Conservation (phyloP, 805 yeast species). For the Crinitomyces ghanaensis region DNA sequence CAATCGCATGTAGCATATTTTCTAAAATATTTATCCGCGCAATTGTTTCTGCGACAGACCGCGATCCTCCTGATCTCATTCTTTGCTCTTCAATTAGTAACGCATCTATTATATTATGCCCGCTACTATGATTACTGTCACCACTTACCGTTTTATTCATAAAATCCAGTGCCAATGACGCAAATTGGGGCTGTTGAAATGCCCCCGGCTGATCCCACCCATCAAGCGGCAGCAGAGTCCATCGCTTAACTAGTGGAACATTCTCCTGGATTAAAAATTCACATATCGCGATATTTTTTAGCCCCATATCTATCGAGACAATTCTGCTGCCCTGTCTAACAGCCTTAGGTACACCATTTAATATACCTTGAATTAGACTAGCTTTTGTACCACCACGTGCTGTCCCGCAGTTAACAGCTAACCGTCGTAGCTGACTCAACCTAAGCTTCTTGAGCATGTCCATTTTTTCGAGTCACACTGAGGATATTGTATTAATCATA, state of each 20-base stretch:
- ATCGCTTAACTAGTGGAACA: constrained; percentile 6
- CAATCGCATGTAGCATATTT: constrained; percentile 32
- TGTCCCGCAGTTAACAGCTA: constrained; percentile 15
- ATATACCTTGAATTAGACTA: constrained; percentile 7
- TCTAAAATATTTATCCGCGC: constrained; percentile 45
- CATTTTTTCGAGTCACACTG: no score
- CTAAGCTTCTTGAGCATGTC: constrained; percentile 4
- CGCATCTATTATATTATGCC: constrained; percentile 31
- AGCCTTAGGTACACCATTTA: constrained; percentile 3
- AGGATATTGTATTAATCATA: no score
- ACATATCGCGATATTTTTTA: constrained; percentile 24
- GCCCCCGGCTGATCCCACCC: constrained; percentile 7
- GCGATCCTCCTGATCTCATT: constrained; percentile 37
- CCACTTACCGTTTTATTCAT: constrained; percentile 5
- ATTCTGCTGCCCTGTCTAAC: no score
- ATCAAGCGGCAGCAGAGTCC: constrained; percentile 10
- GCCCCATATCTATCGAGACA: constrained; percentile 26
- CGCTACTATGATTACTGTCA: no score
- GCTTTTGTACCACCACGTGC: constrained; percentile 8
- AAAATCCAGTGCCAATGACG: constrained; percentile 16
- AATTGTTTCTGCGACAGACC: constrained; percentile 38
- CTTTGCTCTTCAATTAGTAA: constrained; percentile 48
- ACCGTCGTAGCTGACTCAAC: constrained; percentile 9
- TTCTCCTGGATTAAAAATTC: background rate
- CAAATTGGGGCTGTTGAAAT: constrained; percentile 21